phyloP scores from a whole-genome alignment of 1,284 basidiomycete genomes.

The Ustilago sp. region DNA sequence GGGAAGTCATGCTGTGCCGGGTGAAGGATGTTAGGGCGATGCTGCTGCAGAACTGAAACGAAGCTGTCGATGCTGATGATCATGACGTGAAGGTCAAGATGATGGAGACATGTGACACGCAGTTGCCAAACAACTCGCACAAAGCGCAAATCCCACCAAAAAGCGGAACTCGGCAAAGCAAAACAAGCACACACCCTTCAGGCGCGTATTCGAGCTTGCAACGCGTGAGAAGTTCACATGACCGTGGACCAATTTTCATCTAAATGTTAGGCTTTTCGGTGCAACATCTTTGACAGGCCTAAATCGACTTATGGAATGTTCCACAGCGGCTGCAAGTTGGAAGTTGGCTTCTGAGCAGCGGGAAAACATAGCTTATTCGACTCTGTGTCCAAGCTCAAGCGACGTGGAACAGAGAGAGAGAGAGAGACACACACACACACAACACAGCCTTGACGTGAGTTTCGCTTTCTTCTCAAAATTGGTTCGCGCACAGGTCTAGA shows the following conservation, averaged over 20 bases:
- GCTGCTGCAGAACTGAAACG: not conserved
- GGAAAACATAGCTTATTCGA: slow-evolving; percentile 15
- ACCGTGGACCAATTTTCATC: not conserved
- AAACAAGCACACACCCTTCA: slow-evolving; percentile 1
- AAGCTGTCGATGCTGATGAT: not conserved
- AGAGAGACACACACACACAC: not conserved
- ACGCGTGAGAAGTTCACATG: slow-evolving; percentile 19
- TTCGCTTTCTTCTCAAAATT: slow-evolving; percentile 38
- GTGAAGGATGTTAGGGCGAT: not conserved
- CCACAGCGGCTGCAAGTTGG: not conserved
- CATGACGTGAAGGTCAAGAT: too few relatives aligned
- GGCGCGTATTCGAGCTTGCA: slow-evolving; percentile 10
- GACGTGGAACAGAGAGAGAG: slow-evolving; percentile 23
- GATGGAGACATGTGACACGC: not conserved
- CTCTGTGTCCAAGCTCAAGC: not conserved
- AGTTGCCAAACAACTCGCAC: not conserved
- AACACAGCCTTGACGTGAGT: not conserved
- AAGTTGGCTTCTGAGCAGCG: slow-evolving; percentile 8
- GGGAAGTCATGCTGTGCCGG: not conserved
- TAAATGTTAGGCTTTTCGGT: not conserved
- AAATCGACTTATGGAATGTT: not conserved
- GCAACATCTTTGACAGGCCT: not conserved
- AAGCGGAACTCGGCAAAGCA: not conserved
- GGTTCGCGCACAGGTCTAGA: slow-evolving; percentile 16
- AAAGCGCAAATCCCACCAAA: not conserved